Conservation (phyloP, 1,139 yeast genomes). For the Hyphopichia fennica region DNA sequence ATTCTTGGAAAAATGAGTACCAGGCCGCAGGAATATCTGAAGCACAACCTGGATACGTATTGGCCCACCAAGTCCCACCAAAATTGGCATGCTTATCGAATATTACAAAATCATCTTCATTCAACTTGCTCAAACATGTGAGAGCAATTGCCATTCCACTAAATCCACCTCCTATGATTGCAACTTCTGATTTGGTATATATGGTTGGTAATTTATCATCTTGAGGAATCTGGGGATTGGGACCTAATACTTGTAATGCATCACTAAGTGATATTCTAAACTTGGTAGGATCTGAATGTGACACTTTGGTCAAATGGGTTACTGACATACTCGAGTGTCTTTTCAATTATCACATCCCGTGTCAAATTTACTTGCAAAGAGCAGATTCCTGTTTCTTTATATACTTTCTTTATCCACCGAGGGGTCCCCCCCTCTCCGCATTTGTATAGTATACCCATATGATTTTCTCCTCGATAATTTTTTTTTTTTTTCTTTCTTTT, state of each 20-base stretch:
- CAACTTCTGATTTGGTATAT: slow-evolving; percentile 27
- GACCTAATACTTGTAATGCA: slow-evolving; percentile 28
- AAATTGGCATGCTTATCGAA: slow-evolving; percentile 46
- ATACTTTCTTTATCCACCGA: too few relatives aligned
- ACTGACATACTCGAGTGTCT: slow-evolving; percentile 17
- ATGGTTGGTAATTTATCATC: slow-evolving; percentile 21
- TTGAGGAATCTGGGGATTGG: slow-evolving; percentile 14
- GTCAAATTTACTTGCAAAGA: too few relatives aligned
- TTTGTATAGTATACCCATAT: too few relatives aligned
- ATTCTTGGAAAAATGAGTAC: slow-evolving; percentile 42
- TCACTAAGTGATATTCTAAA: slow-evolving; percentile 31
- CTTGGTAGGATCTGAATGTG: slow-evolving; percentile 33
- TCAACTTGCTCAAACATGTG: slow-evolving; percentile 28
- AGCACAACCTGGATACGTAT: slow-evolving; percentile 56
- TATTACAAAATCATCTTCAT: slow-evolving; percentile 34
- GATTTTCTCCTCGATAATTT: too few relatives aligned
- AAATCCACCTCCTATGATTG: slow-evolving; percentile 52
- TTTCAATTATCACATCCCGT: background rate
- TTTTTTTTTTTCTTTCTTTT: too few relatives aligned
- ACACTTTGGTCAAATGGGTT: slow-evolving; percentile 27
- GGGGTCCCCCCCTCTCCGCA: too few relatives aligned
- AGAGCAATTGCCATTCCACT: slow-evolving; percentile 42
- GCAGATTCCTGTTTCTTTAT: too few relatives aligned
- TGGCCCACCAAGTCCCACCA: slow-evolving; percentile 60
- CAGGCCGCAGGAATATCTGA: slow-evolving; percentile 52